Evolutionary conservation across 352 stramenopile genomes (phyloP).

Genomic region (Blastocystis sp.): DNA sequence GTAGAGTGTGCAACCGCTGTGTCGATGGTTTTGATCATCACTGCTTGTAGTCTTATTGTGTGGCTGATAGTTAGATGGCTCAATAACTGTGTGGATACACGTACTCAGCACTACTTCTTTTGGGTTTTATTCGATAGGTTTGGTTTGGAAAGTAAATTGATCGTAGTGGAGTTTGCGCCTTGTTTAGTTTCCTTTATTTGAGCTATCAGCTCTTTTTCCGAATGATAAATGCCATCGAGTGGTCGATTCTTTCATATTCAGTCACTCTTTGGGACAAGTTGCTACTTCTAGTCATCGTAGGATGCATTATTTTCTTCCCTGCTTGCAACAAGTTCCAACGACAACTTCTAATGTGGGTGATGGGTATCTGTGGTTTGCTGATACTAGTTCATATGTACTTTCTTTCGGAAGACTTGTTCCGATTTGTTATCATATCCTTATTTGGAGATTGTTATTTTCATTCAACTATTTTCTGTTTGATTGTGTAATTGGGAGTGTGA

Average conservation of each 20-base stretch:
- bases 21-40: conserved; percentile 40
- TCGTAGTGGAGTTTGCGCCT: not conserved
- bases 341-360: not conserved
- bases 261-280: not conserved
- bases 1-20: not conserved
- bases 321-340: not conserved
- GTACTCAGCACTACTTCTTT: conserved; percentile 21
- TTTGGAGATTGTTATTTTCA: not conserved
- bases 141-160: not conserved
- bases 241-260: too few species aligned
- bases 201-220: not conserved
- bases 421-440: conserved; percentile 6
- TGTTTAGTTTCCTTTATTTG: not conserved
- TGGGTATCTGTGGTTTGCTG: not conserved
- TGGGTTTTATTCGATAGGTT: conserved; percentile 22
- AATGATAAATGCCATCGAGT: not conserved
- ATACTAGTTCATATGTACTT: not conserved
- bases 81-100: not conserved
- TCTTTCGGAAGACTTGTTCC: not conserved
- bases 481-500: not conserved
- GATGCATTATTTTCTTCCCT: not conserved
- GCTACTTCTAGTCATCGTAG: not conserved
- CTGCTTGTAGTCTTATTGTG: not conserved
- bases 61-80: not conserved
- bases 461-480: not conserved